phyloP scores from a whole-genome alignment of 192 early-diverging fungal species.

The Backusella luteola region DNA sequence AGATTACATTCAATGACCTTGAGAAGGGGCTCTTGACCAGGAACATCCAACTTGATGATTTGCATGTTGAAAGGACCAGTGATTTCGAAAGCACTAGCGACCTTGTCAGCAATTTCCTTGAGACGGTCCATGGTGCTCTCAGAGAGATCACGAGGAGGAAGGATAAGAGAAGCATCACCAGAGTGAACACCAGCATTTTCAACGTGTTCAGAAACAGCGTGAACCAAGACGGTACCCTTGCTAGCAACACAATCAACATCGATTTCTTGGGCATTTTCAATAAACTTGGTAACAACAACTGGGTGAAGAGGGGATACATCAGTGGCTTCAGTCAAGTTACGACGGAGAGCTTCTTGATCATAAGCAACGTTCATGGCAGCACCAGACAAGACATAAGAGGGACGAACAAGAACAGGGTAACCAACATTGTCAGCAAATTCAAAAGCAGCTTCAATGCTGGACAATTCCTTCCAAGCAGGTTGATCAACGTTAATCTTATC shows the following conservation, averaged over 20 bases:
- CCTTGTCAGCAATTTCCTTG: constrained; percentile 80
- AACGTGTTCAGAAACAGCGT: constrained; percentile 94
- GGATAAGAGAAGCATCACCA: constrained; percentile 91
- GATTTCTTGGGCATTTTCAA: constrained; percentile 89
- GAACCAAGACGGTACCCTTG: constrained; percentile 78
- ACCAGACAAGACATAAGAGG: constrained; percentile 96
- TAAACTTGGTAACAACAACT: constrained; percentile 97
- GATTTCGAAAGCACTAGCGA: constrained; percentile 88
- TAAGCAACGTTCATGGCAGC: constrained; percentile 98
- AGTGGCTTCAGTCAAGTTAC: constrained; percentile 77
- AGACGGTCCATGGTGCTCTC: constrained; percentile 54
- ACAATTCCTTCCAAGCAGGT: constrained; percentile 94
- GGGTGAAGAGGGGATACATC: constrained; percentile 93
- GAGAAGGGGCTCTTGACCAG: constrained; percentile 46
- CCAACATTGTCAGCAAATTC: constrained; percentile 80
- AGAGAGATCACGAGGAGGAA: constrained; percentile 70
- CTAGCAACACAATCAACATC: constrained; percentile 93
- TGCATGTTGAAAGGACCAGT: constrained; percentile 99
- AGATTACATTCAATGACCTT: constrained; percentile 99
- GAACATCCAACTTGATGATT: constrained; percentile 68
- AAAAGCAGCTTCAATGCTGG: constrained; percentile 79
- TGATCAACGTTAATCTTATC: constrained; percentile 95
- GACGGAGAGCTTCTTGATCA: constrained; percentile 66
- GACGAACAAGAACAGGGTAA: constrained; percentile 94
- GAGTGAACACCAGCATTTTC: constrained; percentile 98